A percentile compares a stretch with the other conserved stretches of the same genome.
These are phyloP conservation scores for Carallia brachiata DNA, from an alignment of 345 rosid genomes.

Conservation along the genomic window DNA sequence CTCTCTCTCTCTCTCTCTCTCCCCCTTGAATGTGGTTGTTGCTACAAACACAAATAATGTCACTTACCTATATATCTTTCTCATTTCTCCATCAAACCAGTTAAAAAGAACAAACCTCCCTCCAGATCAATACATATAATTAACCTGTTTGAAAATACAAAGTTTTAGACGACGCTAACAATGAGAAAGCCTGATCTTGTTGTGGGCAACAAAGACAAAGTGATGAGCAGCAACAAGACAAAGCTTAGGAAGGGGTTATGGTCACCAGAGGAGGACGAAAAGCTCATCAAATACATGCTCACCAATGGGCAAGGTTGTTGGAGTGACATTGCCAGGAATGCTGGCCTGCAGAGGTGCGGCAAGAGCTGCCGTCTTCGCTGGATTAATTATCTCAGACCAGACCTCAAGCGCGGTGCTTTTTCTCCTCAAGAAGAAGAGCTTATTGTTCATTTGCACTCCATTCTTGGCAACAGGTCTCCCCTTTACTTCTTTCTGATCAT, in stretches of 20 bases:
- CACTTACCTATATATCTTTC: conserved; percentile 37
- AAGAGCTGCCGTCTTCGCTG: conserved; percentile 88
- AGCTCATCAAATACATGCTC: conserved; percentile 65
- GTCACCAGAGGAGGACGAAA: conserved; percentile 89
- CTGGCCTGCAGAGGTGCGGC: conserved; percentile 74
- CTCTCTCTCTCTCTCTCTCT: conserved; percentile 13
- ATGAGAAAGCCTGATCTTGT: conserved; percentile 24
- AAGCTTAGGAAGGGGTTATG: conserved; percentile 76
- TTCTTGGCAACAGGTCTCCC: conserved; percentile 71
- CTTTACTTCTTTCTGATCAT: no score
- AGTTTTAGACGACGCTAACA: not conserved
- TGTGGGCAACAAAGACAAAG: conserved; percentile 26
- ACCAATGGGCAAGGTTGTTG: conserved; percentile 83
- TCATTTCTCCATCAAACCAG: conserved; percentile 32
- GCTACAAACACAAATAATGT: conserved; percentile 4
- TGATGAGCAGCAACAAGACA: conserved; percentile 18
- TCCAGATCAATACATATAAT: no score
- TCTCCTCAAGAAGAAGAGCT: conserved; percentile 75
- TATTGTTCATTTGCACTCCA: conserved; percentile 67
- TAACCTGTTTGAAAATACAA: no score
- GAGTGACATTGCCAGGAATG: conserved; percentile 78
- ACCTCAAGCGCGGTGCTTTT: conserved; percentile 77
- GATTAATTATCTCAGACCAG: conserved; percentile 80
- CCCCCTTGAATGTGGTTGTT: not conserved
- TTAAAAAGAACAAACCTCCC: not conserved